These are phyloP conservation scores for Closterium sp. DNA, from an alignment of 139 green algal genomes.

Conservation along the genomic window DNA sequence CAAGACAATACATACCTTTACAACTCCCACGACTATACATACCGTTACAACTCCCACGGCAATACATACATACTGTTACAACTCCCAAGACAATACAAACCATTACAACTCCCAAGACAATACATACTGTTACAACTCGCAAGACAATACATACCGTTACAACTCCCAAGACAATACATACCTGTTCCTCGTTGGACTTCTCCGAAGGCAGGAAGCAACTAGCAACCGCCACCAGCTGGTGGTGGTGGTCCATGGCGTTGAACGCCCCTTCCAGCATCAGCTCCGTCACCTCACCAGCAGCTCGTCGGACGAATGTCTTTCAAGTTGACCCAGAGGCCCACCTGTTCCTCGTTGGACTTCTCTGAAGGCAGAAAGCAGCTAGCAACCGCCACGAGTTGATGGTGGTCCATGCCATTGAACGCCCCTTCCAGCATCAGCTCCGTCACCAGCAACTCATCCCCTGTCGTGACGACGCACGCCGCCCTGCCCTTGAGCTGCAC, in stretches of 20 bases:
- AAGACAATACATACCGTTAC: too few relatives aligned
- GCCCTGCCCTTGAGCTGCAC: constrained; percentile 70
- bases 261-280: constrained; percentile 62
- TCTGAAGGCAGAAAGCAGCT: constrained; percentile 72
- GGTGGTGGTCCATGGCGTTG: constrained; percentile 57
- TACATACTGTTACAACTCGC: background rate
- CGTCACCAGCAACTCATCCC: constrained; percentile 76
- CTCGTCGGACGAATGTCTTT: background rate
- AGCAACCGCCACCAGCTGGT: constrained; percentile 68
- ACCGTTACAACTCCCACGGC: too few relatives aligned
- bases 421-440: constrained; percentile 79
- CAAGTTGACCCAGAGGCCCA: background rate
- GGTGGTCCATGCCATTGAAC: constrained; percentile 61
- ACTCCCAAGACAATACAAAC: too few relatives aligned
- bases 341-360: constrained; percentile 65
- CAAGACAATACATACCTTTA: constrained; percentile 11
- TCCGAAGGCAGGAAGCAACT: constrained; percentile 72
- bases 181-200: constrained; percentile 65
- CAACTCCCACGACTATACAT: too few relatives aligned
- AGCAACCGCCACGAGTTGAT: constrained; percentile 68
- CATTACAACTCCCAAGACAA: too few relatives aligned
- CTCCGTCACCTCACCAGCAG: constrained; percentile 51
- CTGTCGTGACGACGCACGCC: constrained; percentile 81
- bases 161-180: background rate
- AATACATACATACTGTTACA: background rate